Base-by-base conservation (phyloP, 179 eudicot genomes). In the Gypsophila paniculata region DNA sequence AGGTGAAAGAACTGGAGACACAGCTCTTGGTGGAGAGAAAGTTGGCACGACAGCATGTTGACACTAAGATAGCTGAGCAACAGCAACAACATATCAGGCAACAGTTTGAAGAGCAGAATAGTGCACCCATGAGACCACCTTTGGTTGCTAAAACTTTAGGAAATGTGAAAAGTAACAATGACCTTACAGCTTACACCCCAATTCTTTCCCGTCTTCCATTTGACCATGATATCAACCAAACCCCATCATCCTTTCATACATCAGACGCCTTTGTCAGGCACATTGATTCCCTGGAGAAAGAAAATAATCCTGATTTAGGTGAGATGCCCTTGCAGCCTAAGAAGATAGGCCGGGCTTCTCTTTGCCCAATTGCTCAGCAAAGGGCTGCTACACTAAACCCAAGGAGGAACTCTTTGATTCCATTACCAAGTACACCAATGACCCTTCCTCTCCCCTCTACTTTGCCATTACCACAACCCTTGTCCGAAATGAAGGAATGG, bases 41-140 rank as follows among this genome's bases (percentile, higher is more conserved):
- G 84, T 79, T 93, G 68, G 98, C 98, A 72, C 76, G 97, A 25
- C 97, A 91, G 74, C 97, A 91, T 49, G 90, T 93, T n/a, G 97
- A 89, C 80, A 81, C 89, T 8, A 91, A 85, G 77, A 80, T 93
- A 53, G 90, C 87, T 8, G 96, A 90, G 72, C 89, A 80, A 72
- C 88, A 85, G 68, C 89, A 75, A 48, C 85, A 75, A 49, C 73
- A 77, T 32, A 75, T 74, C 73, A 75, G 79, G 62, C 90, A 80
- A 68, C 88, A 85, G 65, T 70, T 78, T 46, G 90, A 89, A 42
- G 89, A 85, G 42, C 82, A 77, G 53, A 83, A 70, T 65, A 62
- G 62, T 72, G 78, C 83, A 64, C 62, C 69, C 48, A 44, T 17
- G 4, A 90, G 92, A 78, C 86, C 81, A 57, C 91, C 95, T 53